Conservation (phyloP, 2,329 filamentous ascomycete species). For the Colletotrichum camelliae region DNA sequence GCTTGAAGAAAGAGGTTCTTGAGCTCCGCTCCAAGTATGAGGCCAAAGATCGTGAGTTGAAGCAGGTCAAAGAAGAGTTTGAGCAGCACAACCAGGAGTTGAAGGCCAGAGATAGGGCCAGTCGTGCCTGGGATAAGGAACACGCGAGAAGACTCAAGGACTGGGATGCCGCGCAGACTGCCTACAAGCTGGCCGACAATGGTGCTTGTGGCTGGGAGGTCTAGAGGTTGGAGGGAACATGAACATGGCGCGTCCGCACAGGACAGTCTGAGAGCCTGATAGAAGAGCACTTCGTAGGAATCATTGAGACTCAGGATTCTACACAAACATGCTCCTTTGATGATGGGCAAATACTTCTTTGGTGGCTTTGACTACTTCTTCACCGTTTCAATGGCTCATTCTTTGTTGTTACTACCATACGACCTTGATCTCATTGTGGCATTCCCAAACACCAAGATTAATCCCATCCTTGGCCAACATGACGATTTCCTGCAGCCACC, state of each 20-base stretch:
- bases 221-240: background rate
- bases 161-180: background rate
- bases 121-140: background rate
- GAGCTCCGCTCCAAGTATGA: background rate
- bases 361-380: background rate
- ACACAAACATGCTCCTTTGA: background rate
- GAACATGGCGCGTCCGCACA: background rate
- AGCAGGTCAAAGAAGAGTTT: background rate
- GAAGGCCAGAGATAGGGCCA: background rate
- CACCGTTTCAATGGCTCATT: background rate
- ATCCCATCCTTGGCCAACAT: background rate
- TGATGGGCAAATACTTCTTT: background rate
- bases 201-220: background rate
- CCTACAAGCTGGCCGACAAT: background rate
- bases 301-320: background rate
- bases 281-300: background rate
- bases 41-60: background rate
- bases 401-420: background rate
- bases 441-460: background rate
- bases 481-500: background rate
- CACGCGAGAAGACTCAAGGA: too few relatives aligned
- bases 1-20: rapidly evolving
- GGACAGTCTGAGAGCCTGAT: background rate
- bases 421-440: background rate
- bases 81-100: background rate